Evolutionary conservation across 2,329 filamentous ascomycete species (phyloP).

Genomic region (Cladosporium velox): DNA sequence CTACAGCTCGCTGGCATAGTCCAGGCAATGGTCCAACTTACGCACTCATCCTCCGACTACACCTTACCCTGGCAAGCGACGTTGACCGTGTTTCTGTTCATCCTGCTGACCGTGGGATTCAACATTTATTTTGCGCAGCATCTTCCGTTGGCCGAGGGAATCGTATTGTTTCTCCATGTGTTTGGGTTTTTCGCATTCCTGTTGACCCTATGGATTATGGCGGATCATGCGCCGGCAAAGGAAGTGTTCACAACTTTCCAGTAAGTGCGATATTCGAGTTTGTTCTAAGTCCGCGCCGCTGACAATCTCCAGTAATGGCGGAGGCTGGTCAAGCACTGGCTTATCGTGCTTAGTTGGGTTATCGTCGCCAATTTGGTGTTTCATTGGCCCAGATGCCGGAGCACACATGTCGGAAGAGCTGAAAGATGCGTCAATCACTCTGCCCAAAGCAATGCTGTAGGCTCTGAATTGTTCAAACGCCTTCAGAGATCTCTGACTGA

Average conservation of each 20-base stretch:
- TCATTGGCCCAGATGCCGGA: constrained; percentile 44
- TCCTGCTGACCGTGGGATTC: constrained; percentile 38
- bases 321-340: constrained; percentile 45
- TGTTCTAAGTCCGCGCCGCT: not conserved
- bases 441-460: constrained; percentile 46
- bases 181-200: constrained; percentile 49
- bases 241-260: constrained; percentile 41
- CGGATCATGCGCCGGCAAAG: constrained; percentile 33
- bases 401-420: constrained; percentile 41
- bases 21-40: constrained; percentile 35
- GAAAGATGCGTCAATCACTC: constrained; percentile 44
- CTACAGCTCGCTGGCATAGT: constrained; percentile 36
- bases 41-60: constrained; percentile 29
- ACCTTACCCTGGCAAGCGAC: constrained; percentile 37
- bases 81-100: constrained; percentile 40
- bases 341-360: constrained; percentile 47
- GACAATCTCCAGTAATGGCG: constrained; percentile 29
- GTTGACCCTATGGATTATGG: constrained; percentile 41
- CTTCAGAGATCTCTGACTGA: not conserved
- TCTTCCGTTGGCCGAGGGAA: constrained; percentile 38
- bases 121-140: constrained; percentile 40
- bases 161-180: constrained; percentile 44
- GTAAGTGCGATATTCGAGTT: constrained; percentile 36
- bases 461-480: not conserved
- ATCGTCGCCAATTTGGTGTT: constrained; percentile 41